These are phyloP conservation scores for Acorus gramineus DNA, from an alignment of 106 monocot genomes.

Conservation along the genomic window DNA sequence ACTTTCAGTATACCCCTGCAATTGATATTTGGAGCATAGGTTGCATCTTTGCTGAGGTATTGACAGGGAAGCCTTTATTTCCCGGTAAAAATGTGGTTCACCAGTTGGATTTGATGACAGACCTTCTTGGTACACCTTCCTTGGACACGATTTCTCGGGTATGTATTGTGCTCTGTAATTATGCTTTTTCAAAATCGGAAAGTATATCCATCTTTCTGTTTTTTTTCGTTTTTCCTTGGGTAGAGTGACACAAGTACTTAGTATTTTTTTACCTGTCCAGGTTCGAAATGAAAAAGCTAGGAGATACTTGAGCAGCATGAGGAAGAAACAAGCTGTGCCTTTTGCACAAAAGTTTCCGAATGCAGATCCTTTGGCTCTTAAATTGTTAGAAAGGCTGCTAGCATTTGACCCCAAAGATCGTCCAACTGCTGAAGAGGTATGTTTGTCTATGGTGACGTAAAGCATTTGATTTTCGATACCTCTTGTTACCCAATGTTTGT, in stretches of 20 bases:
- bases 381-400: slow-evolving; percentile 79
- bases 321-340: slow-evolving; percentile 60
- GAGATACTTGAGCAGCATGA: slow-evolving; percentile 84
- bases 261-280: slow-evolving; percentile 17
- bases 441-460: not conserved
- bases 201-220: no score
- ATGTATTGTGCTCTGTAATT: not conserved
- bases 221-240: no score
- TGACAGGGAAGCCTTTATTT: slow-evolving; percentile 85
- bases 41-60: slow-evolving; percentile 82
- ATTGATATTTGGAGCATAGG: slow-evolving; percentile 98
- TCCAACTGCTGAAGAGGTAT: slow-evolving; percentile 86
- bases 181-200: no score
- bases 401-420: slow-evolving; percentile 92
- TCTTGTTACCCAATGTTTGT: no score
- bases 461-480: no score
- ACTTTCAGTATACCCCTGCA: slow-evolving; percentile 75
- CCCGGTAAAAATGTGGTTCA: slow-evolving; percentile 96
- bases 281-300: slow-evolving; percentile 89
- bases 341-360: slow-evolving; percentile 83
- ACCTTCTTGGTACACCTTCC: slow-evolving; percentile 75
- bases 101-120: slow-evolving; percentile 85
- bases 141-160: slow-evolving; percentile 69
- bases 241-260: no score
- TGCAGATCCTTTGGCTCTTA: slow-evolving; percentile 78